Evolutionary conservation across 1,284 basidiomycete genomes (phyloP).

Genomic region (Hypsizygus ulmarius): DNA sequence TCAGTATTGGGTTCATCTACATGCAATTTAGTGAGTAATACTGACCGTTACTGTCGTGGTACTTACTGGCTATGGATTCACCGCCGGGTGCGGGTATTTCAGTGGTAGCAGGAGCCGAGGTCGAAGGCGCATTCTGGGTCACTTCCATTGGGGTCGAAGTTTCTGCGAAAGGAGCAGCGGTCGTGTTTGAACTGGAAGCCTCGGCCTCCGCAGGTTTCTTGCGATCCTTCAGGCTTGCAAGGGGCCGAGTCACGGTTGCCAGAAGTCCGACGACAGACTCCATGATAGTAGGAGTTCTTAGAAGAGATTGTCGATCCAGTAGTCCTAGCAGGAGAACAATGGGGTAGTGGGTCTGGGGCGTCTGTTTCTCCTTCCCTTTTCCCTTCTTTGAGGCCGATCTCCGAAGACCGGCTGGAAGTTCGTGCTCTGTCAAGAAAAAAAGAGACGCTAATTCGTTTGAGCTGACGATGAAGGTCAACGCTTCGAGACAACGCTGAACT

Average conservation of each 20-base stretch:
- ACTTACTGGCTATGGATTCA: slow-evolving; percentile 11
- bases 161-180: slow-evolving; percentile 18
- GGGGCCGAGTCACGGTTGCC: slow-evolving; percentile 81
- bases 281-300: slow-evolving; percentile 87
- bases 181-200: slow-evolving; percentile 14
- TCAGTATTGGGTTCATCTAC: slow-evolving; percentile 13
- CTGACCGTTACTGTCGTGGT: neutral
- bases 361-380: slow-evolving; percentile 88
- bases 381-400: slow-evolving; percentile 76
- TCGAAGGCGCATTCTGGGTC: slow-evolving; percentile 1
- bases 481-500: slow-evolving; percentile 90
- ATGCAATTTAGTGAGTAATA: neutral
- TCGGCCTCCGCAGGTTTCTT: slow-evolving; percentile 34
- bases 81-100: slow-evolving; percentile 5
- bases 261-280: slow-evolving; percentile 87
- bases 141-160: slow-evolving; percentile 9
- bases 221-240: slow-evolving; percentile 59
- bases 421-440: slow-evolving; percentile 95
- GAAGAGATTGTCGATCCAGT: slow-evolving; percentile 79
- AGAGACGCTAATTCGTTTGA: slow-evolving; percentile 80
- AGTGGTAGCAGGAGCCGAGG: neutral
- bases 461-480: slow-evolving; percentile 81
- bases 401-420: slow-evolving; percentile 74
- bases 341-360: slow-evolving; percentile 82
- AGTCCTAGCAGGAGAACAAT: slow-evolving; percentile 85